These are phyloP conservation scores for Ogataea pilisensis DNA, from an alignment of 805 yeast genomes.

Conservation along the genomic window DNA sequence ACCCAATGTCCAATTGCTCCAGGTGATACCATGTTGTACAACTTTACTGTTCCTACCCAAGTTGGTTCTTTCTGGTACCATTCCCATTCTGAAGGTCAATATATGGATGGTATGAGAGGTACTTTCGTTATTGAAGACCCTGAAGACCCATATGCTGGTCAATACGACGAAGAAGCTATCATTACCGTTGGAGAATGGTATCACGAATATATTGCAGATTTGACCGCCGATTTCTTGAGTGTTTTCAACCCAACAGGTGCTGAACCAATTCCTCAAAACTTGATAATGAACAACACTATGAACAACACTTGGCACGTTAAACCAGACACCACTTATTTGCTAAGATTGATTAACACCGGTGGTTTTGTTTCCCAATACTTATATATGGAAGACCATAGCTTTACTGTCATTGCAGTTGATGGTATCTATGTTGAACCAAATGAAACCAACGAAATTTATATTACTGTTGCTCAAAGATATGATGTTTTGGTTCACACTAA, in stretches of 20 bases:
- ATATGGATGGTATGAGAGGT: constrained; percentile 91
- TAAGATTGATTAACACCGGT: constrained; percentile 81
- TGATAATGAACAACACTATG: constrained; percentile 77
- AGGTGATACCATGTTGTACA: constrained; percentile 65
- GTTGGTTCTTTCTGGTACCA: constrained; percentile 97
- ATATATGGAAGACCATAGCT: constrained; percentile 81
- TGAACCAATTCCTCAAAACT: constrained; percentile 87
- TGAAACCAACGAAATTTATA: constrained; percentile 65
- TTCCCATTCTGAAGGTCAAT: constrained; percentile 86
- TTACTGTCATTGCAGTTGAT: constrained; percentile 87
- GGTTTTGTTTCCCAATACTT: constrained; percentile 89
- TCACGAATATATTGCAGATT: constrained; percentile 53
- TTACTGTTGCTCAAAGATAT: constrained; percentile 91
- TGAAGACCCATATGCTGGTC: constrained; percentile 49
- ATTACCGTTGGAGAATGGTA: constrained; percentile 85
- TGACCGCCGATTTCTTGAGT: constrained; percentile 56
- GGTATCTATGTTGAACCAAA: constrained; percentile 81
- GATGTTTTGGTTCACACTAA: constrained; percentile 75
- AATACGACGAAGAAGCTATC: constrained; percentile 75
- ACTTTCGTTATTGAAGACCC: constrained; percentile 65
- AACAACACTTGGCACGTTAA: constrained; percentile 73
- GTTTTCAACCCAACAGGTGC: constrained; percentile 94
- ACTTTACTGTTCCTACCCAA: constrained; percentile 81
- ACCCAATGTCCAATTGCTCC: constrained; percentile 93
- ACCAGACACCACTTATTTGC: constrained; percentile 80